phyloP scores from a whole-genome alignment of 306 rosid species.

The Glycine tomentella region DNA sequence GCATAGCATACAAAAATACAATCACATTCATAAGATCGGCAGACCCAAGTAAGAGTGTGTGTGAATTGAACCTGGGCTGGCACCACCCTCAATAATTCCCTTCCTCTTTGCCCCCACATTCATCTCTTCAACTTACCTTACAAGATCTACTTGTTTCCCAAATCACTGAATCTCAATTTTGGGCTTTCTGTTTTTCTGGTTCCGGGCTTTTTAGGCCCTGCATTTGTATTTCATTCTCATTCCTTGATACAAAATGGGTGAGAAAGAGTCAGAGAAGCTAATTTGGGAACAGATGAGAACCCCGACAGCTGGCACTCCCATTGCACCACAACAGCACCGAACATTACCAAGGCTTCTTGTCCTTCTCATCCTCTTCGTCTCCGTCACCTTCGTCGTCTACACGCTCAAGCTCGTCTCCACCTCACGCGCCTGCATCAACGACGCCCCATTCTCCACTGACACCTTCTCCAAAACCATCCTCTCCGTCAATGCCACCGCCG shows the following conservation, averaged over 20 bases:
- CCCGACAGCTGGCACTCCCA: constrained; percentile 50
- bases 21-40: no score
- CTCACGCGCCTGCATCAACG: constrained; percentile 61
- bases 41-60: no score
- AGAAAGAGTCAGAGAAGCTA: constrained; percentile 64
- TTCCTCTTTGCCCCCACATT: no score
- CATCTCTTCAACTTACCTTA: no score
- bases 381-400: constrained; percentile 77
- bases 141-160: no score
- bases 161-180: neutral
- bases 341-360: constrained; percentile 62
- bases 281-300: constrained; percentile 76
- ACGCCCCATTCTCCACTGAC: constrained; percentile 51
- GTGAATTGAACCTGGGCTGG: neutral
- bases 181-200: neutral
- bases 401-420: constrained; percentile 79
- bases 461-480: constrained; percentile 12
- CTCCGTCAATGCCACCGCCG: constrained; percentile 44
- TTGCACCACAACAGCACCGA: constrained; percentile 35
- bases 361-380: constrained; percentile 77
- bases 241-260: neutral
- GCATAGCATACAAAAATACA: no score
- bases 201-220: no score
- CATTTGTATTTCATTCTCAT: neutral
- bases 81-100: no score